Conservation (phyloP, 352 stramenopile genomes). For the Blastocystis sp. region DNA sequence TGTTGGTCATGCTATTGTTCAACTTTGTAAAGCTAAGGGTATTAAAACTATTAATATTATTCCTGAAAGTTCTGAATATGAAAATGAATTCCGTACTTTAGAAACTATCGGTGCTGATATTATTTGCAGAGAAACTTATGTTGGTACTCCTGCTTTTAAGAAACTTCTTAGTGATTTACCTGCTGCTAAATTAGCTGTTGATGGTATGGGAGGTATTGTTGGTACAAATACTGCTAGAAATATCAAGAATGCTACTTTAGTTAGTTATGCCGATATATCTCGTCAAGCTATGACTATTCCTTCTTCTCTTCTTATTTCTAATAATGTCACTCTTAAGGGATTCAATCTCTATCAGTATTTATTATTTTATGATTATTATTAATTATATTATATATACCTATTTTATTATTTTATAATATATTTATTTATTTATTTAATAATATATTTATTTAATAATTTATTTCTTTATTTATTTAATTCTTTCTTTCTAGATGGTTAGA, state of each 20-base stretch:
- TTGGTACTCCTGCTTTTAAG: constrained; percentile 57
- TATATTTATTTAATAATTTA: no score
- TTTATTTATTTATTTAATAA: no score
- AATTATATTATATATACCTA: no score
- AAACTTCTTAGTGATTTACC: constrained; percentile 57
- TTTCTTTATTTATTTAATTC: no score
- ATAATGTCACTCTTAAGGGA: constrained; percentile 32
- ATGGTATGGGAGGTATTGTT: constrained; percentile 52
- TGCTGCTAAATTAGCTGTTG: constrained; percentile 59
- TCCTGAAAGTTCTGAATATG: constrained; percentile 45
- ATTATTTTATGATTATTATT: no score
- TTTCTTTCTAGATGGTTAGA: constrained; percentile 1
- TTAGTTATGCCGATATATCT: constrained; percentile 18
- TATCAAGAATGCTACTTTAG: constrained; percentile 1
- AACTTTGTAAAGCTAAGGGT: constrained; percentile 59
- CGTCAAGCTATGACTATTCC: constrained; percentile 8
- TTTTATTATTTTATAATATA: no score
- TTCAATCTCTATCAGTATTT: constrained; percentile 17
- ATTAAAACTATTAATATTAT: constrained; percentile 71
- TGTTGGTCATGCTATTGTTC: constrained; percentile 62
- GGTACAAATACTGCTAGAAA: constrained; percentile 8
- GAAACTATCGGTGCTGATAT: constrained; percentile 57
- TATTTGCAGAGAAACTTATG: constrained; percentile 54
- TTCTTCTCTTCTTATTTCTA: constrained; percentile 1
- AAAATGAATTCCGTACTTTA: constrained; percentile 53